phyloP scores from a whole-genome alignment of 495 filamentous ascomycete genomes.

The Penicillium paradoxum region DNA sequence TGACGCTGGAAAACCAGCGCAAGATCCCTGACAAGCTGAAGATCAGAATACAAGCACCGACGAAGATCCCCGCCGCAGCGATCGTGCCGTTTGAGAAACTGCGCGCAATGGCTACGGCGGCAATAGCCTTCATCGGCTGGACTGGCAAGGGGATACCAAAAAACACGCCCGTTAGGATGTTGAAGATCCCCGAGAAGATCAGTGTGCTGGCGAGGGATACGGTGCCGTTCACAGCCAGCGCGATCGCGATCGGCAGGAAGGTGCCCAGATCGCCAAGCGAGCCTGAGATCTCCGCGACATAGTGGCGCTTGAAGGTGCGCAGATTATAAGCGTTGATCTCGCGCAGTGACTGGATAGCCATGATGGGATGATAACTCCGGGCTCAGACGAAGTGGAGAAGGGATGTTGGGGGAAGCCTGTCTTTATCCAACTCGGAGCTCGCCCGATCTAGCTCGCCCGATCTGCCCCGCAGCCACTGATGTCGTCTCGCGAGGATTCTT shows the following conservation, averaged over 20 bases:
- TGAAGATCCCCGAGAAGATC: constrained; percentile 80
- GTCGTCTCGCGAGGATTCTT: neutral
- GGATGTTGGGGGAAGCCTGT: neutral
- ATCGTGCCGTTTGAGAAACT: constrained; percentile 61
- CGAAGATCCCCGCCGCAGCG: constrained; percentile 73
- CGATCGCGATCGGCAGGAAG: constrained; percentile 81
- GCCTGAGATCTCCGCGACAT: constrained; percentile 80
- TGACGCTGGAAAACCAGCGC: constrained; percentile 58
- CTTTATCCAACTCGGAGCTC: neutral
- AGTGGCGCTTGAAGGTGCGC: constrained; percentile 45
- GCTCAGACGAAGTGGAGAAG: neutral
- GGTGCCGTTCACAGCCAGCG: constrained; percentile 65
- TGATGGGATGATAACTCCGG: constrained; percentile 6
- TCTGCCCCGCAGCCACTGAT: constrained; percentile 6
- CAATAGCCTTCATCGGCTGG: constrained; percentile 90
- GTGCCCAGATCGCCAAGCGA: constrained; percentile 89
- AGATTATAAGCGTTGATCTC: constrained; percentile 33
- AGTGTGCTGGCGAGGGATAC: constrained; percentile 81
- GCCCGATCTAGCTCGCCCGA: too few species aligned
- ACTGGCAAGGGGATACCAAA: constrained; percentile 87
- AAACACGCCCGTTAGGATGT: constrained; percentile 70
- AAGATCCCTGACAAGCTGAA: constrained; percentile 74
- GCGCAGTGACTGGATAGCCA: constrained; percentile 29
- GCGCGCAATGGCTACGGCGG: constrained; percentile 73
- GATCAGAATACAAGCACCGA: constrained; percentile 63